phyloP scores from a whole-genome alignment of 176 grass and related monocot species.

The Aechmea fasciata region DNA sequence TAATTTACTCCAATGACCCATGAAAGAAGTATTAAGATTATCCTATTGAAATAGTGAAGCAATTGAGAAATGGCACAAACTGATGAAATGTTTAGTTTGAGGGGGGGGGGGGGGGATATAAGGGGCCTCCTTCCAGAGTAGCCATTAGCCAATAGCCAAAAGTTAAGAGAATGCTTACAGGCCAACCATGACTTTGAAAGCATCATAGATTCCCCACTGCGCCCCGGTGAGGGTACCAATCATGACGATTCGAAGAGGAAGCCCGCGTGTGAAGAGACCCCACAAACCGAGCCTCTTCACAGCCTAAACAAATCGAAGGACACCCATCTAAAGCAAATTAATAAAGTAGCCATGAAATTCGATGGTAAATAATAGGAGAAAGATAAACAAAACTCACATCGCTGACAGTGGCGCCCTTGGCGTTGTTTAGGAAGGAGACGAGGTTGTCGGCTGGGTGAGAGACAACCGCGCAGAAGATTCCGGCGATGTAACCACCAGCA shows the following conservation, averaged over 20 bases:
- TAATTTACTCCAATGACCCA: no score
- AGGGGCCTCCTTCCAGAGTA: no score
- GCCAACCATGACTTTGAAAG: slow-evolving; percentile 82
- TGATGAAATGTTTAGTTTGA: no score
- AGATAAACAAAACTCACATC: slow-evolving; percentile 41
- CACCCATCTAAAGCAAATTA: no score
- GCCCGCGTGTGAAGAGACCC: slow-evolving; percentile 63
- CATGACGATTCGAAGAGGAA: slow-evolving; percentile 69
- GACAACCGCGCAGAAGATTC: slow-evolving; percentile 63
- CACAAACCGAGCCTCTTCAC: slow-evolving; percentile 67
- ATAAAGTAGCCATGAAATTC: no score
- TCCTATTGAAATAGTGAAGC: background rate
- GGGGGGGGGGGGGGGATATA: no score
- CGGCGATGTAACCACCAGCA: slow-evolving; percentile 64
- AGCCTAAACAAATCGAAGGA: slow-evolving; percentile 30
- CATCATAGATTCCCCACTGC: slow-evolving; percentile 79
- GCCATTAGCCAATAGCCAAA: no score
- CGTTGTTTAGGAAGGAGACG: slow-evolving; percentile 74
- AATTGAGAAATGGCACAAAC: no score
- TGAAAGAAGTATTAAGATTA: background rate
- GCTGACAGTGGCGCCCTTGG: slow-evolving; percentile 44
- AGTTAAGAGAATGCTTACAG: slow-evolving; percentile 41
- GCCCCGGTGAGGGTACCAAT: slow-evolving; percentile 69
- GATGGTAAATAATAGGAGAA: background rate
- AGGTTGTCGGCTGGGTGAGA: slow-evolving; percentile 80